Conservation (phyloP, 1,284 basidiomycete genomes). For the Cutaneotrichosporon sp. region DNA sequence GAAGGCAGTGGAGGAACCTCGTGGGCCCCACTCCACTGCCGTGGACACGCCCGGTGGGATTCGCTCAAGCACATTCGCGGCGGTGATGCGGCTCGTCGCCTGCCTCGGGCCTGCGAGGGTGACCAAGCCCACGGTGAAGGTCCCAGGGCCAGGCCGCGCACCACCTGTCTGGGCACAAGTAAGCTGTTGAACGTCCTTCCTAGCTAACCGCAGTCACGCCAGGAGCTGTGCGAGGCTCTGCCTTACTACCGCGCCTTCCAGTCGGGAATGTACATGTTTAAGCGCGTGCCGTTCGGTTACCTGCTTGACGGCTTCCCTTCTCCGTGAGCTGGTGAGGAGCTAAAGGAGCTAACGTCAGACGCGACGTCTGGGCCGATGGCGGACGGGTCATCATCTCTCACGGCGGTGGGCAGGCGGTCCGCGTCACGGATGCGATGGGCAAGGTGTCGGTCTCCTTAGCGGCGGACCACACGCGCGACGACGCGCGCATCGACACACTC, state of each 20-base stretch:
- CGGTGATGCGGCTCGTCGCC: conserved; percentile 31
- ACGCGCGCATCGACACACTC: conserved; percentile 42
- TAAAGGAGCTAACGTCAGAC: too few species aligned
- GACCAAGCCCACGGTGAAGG: neutral
- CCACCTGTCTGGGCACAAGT: conserved; percentile 50
- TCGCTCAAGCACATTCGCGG: conserved; percentile 28
- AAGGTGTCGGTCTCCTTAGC: conserved; percentile 18
- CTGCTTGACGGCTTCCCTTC: conserved; percentile 46
- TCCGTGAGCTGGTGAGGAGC: too few species aligned
- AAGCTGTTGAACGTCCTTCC: conserved; percentile 8
- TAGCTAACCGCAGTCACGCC: conserved; percentile 36
- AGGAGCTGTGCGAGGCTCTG: conserved; percentile 50
- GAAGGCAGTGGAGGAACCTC: neutral
- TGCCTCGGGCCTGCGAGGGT: neutral
- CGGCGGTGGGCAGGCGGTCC: conserved; percentile 31
- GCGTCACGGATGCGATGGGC: conserved; percentile 11
- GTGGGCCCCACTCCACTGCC: neutral
- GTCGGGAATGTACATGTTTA: conserved; percentile 46
- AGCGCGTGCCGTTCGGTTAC: conserved; percentile 43
- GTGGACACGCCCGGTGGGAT: conserved; percentile 14
- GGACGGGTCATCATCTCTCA: conserved; percentile 48
- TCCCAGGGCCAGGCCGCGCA: conserved; percentile 9
- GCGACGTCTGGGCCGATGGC: conserved; percentile 45
- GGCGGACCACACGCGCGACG: conserved; percentile 37
- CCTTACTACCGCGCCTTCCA: conserved; percentile 52